Evolutionary conservation across 805 yeast species (phyloP).

Genomic region (Starmera dryadoides): DNA sequence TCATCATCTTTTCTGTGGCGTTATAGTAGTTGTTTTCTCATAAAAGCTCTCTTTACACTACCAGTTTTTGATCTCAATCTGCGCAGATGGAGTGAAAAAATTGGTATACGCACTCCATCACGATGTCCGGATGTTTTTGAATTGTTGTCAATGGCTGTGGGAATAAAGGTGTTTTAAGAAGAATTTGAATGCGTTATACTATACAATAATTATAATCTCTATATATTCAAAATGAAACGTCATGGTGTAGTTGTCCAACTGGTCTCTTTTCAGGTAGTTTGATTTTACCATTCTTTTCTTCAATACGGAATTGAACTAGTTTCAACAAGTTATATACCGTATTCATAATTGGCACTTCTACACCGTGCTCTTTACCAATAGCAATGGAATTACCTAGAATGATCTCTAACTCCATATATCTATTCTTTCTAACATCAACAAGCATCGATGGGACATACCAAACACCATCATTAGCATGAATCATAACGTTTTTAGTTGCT

Average conservation of each 20-base stretch:
- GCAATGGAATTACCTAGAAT: constrained; percentile 60
- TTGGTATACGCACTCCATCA: too few relatives aligned
- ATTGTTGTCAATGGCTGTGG: too few relatives aligned
- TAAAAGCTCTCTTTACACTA: too few relatives aligned
- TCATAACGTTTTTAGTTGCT: constrained; percentile 39
- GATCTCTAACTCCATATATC: constrained; percentile 65
- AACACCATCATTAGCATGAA: constrained; percentile 51
- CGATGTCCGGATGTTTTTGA: too few relatives aligned
- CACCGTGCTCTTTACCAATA: constrained; percentile 37
- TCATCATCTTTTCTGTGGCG: constrained; percentile 8
- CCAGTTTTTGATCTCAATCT: too few relatives aligned
- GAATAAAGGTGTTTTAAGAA: too few relatives aligned
- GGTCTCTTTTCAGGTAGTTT: constrained; percentile 37
- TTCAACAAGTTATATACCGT: constrained; percentile 52
- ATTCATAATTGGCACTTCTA: constrained; percentile 54
- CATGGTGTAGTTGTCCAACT: constrained; percentile 4
- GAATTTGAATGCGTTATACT: too few relatives aligned
- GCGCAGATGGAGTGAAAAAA: too few relatives aligned
- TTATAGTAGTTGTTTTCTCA: too few relatives aligned
- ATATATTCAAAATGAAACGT: too few relatives aligned
- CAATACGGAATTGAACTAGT: constrained; percentile 53
- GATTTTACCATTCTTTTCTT: constrained; percentile 46
- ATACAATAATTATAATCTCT: too few relatives aligned
- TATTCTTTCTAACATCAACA: constrained; percentile 58
- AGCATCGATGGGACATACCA: constrained; percentile 69